A percentile compares a stretch with the other conserved stretches of the same genome.
Evolutionary conservation across 2,329 filamentous ascomycete genomes (phyloP).

Genomic region (Mycosphaerella sp.): DNA sequence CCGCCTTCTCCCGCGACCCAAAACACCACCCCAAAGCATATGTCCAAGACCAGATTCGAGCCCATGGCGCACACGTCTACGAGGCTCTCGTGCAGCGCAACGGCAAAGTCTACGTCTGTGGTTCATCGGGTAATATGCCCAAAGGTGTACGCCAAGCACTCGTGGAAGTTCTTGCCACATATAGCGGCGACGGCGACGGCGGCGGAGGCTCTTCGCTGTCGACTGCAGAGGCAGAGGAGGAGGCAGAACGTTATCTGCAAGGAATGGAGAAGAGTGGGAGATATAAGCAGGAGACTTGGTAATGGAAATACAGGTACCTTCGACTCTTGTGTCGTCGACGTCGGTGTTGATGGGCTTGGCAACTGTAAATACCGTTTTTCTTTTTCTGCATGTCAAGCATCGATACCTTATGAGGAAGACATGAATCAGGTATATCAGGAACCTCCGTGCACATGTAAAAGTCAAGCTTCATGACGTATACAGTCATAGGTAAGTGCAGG

Average conservation of each 20-base stretch:
- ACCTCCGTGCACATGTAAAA: too few relatives aligned
- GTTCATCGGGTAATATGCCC: conserved; percentile 64
- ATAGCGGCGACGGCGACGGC: conserved; percentile 1
- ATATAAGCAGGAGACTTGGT: conserved; percentile 68
- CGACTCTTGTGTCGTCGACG: too few relatives aligned
- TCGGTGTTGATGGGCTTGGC: too few relatives aligned
- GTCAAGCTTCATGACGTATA: too few relatives aligned
- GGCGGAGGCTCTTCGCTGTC: conserved; percentile 29
- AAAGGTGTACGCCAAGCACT: conserved; percentile 61
- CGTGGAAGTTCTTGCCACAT: conserved; percentile 50
- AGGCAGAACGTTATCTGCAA: conserved; percentile 51
- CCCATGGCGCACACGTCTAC: conserved; percentile 46
- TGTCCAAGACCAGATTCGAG: conserved; percentile 57
- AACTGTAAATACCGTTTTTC: too few relatives aligned
- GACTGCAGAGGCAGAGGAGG: conserved; percentile 54
- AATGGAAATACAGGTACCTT: not conserved
- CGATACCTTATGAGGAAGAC: too few relatives aligned
- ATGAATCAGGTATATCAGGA: too few relatives aligned
- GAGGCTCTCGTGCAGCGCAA: conserved; percentile 45
- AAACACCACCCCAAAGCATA: conserved; percentile 51
- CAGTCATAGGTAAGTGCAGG: too few relatives aligned
- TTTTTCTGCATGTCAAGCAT: too few relatives aligned
- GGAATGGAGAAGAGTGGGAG: conserved; percentile 55
- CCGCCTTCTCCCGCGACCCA: conserved; percentile 67
- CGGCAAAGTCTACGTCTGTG: conserved; percentile 54